These are phyloP conservation scores for Tardiomyces digboiensis DNA, from an alignment of 1,139 yeast genomes.

Conservation along the genomic window DNA sequence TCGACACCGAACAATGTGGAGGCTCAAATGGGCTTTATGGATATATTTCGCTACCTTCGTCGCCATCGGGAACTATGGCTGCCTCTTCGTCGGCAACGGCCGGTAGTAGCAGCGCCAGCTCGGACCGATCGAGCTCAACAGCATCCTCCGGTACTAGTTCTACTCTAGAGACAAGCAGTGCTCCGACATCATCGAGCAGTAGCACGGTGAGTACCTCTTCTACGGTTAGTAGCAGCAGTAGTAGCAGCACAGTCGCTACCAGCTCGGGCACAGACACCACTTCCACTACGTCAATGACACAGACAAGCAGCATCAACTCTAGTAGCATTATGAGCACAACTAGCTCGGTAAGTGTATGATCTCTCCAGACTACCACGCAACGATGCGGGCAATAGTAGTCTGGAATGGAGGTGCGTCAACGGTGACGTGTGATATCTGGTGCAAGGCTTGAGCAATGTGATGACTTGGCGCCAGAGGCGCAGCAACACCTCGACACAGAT, in stretches of 20 bases:
- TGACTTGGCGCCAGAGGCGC: too few species aligned
- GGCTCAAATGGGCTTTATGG: slow-evolving; percentile 31
- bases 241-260: slow-evolving; percentile 17
- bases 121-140: slow-evolving; percentile 8
- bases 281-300: slow-evolving; percentile 5
- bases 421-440: too few species aligned
- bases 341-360: slow-evolving; percentile 1
- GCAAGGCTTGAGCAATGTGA: too few species aligned
- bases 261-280: slow-evolving; percentile 7
- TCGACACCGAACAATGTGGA: slow-evolving; percentile 37
- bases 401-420: too few species aligned
- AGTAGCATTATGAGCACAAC: slow-evolving; percentile 5
- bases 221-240: slow-evolving; percentile 4
- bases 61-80: slow-evolving; percentile 9
- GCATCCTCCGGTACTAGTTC: slow-evolving; percentile 3
- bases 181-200: slow-evolving; percentile 1
- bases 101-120: slow-evolving; percentile 1
- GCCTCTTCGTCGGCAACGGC: slow-evolving; percentile 5
- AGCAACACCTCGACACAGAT: too few species aligned
- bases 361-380: neutral
- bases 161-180: neutral
- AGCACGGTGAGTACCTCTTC: slow-evolving; percentile 1
- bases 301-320: slow-evolving; percentile 5
- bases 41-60: slow-evolving; percentile 33
- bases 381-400: neutral